Evolutionary conservation across 1,139 yeast species (phyloP).

Genomic region (Protomyces arabidopsidicola): DNA sequence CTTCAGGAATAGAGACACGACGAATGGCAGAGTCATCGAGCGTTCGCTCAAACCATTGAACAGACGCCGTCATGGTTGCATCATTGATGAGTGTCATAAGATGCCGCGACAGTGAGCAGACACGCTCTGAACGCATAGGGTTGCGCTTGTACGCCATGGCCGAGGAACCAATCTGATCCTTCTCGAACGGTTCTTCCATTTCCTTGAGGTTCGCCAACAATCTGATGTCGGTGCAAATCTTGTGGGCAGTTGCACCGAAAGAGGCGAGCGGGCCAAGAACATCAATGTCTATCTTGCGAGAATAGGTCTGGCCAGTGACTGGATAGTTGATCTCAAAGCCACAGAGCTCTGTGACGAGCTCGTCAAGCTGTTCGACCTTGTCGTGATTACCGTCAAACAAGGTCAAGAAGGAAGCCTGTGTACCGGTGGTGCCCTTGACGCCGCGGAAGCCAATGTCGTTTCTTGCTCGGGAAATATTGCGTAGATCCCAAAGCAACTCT

Average conservation of each 20-base stretch:
- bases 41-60: constrained; percentile 99
- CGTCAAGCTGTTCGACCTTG: constrained; percentile 76
- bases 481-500: constrained; percentile 94
- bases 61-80: constrained; percentile 93
- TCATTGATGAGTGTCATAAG: constrained; percentile 85
- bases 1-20: constrained; percentile 93
- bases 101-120: constrained; percentile 94
- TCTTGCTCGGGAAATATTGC: constrained; percentile 93
- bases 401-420: constrained; percentile 93
- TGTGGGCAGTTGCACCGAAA: constrained; percentile 94
- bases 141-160: constrained; percentile 99
- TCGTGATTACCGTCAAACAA: constrained; percentile 95
- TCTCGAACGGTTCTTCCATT: constrained; percentile 97
- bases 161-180: constrained; percentile 92
- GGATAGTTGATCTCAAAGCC: constrained; percentile 96
- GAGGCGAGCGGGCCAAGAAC: constrained; percentile 89
- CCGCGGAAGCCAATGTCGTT: constrained; percentile 96
- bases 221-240: constrained; percentile 95
- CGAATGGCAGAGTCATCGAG: constrained; percentile 97
- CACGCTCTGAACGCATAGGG: constrained; percentile 99
- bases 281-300: constrained; percentile 95
- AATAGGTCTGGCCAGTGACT: constrained; percentile 96
- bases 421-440: constrained; percentile 98
- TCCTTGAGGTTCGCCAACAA: constrained; percentile 94
- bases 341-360: constrained; percentile 82